phyloP scores from a whole-genome alignment of 148 eudicot genomes.

The Vaccinium vitisidaea region DNA sequence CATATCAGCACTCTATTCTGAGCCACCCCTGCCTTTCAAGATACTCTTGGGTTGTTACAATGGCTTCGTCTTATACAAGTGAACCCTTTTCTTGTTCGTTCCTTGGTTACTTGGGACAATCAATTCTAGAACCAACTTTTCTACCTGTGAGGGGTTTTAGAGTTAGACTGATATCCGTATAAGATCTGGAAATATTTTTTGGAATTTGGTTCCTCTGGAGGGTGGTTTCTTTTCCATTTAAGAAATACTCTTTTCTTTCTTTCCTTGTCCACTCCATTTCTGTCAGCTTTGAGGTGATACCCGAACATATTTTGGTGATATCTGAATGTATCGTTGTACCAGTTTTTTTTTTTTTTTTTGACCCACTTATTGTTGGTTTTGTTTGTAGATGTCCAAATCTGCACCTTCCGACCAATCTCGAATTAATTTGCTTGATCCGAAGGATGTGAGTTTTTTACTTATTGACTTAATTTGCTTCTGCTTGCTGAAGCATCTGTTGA shows the following conservation, averaged over 20 bases:
- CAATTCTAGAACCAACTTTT: not conserved
- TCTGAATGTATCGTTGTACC: not conserved
- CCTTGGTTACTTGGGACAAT: not conserved
- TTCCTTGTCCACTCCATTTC: slow-evolving; percentile 3
- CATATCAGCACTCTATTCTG: not conserved
- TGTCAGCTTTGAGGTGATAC: slow-evolving; percentile 9
- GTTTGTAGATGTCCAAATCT: slow-evolving; percentile 88
- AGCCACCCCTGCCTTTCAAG: not conserved
- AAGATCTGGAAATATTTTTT: not conserved
- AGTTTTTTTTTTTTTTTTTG: not conserved
- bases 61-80: not conserved
- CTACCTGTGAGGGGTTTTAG: not conserved
- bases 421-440: slow-evolving; percentile 83
- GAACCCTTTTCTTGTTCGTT: not conserved
- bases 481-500: not conserved
- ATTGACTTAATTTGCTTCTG: not conserved
- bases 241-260: not conserved
- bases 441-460: slow-evolving; percentile 68
- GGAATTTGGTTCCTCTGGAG: not conserved
- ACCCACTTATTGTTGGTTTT: slow-evolving; percentile 20
- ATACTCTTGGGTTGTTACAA: not conserved
- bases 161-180: not conserved
- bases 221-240: slow-evolving; percentile 1
- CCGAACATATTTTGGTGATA: slow-evolving; percentile 6
- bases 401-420: slow-evolving; percentile 95